Base-by-base conservation (phyloP, 2,329 filamentous ascomycete genomes). In the Penicillium sp. region DNA sequence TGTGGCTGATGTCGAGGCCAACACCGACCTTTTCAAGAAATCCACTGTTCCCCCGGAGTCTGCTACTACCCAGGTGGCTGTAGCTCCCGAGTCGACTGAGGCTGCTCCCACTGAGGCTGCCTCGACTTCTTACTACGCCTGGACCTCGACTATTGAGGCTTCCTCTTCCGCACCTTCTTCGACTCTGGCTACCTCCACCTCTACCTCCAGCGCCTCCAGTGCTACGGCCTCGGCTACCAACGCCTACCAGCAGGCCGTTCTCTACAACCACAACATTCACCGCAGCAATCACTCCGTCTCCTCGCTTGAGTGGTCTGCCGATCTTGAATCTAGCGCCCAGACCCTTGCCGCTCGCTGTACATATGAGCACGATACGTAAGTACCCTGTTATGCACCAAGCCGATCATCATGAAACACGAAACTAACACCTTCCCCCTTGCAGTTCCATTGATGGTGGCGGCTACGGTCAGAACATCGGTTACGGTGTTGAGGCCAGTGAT, bases 381-480 rank as follows among this genome's bases (percentile, higher is more conserved):
- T 80, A 46, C 44, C n/a, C 23, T 8, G 45, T 14, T 14, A 16
- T 47, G 42, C 29, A 46, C 21, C 16, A 19, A 14, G n/a, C 29
- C 25, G 33, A 23, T 53, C 25, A 29, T 45, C 19, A 2, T 27
- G 29, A 21, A 35, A 8, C 13, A 5, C 16, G 7, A 44, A 31
- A 37, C 48, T 52, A 48, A 56, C 26, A 3, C n/a, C n/a, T 37
- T 23, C 13, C 33, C 10, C 39, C 25, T 56, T 50, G 53, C 57
- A 75, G 71, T 66, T 86, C 83, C 67, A 73, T 78, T 26, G 78
- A 83, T 61, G 81, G 79, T 50, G 86, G 85, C 54, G 81, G 83
- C 45, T 96, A 95, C 71, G 95, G 95, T 62, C 95, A 99, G 80
- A 99, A 98, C 83, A 88, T 98, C 58, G 93, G 91, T 70, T 87